phyloP scores from a whole-genome alignment of 1,284 basidiomycete species.

The Apiotrichum mycotoxinovorans region DNA sequence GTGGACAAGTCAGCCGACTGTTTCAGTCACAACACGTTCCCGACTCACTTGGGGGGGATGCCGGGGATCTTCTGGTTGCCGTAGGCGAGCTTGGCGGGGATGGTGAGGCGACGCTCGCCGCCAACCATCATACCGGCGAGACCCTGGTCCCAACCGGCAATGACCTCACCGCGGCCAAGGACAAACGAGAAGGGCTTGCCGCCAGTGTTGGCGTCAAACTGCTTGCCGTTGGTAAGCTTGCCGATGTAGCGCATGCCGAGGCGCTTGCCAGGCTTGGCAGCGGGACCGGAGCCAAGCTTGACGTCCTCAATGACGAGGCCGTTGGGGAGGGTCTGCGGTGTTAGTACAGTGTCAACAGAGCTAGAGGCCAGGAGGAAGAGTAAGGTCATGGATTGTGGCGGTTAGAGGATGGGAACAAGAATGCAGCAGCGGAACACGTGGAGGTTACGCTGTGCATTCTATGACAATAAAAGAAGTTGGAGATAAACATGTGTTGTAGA shows the following conservation, averaged over 20 bases:
- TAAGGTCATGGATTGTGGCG: not conserved
- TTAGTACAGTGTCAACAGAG: not conserved
- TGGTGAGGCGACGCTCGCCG: constrained; percentile 76
- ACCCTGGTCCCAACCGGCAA: constrained; percentile 93
- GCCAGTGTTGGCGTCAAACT: constrained; percentile 84
- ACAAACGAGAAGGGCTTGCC: constrained; percentile 87
- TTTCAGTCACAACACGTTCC: no score
- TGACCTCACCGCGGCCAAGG: constrained; percentile 84
- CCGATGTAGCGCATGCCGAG: constrained; percentile 69
- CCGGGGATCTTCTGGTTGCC: constrained; percentile 54
- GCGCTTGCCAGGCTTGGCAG: constrained; percentile 79
- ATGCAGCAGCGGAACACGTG: not conserved
- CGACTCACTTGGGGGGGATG: constrained; percentile 51
- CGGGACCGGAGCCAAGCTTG: constrained; percentile 73
- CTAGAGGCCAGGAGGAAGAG: no score
- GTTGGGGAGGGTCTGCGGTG: constrained; percentile 58
- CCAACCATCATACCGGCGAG: constrained; percentile 87
- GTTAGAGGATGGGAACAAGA: not conserved
- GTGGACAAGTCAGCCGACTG: not conserved
- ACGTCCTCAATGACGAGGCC: constrained; percentile 76
- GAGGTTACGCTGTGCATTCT: not conserved
- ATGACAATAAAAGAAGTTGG: not conserved
- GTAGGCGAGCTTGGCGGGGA: constrained; percentile 54
- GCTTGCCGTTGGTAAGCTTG: constrained; percentile 76
- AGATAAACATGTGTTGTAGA: not conserved